phyloP scores from a whole-genome alignment of 2,329 filamentous ascomycete species.

The Parasarocladium wereldwijsianum region DNA sequence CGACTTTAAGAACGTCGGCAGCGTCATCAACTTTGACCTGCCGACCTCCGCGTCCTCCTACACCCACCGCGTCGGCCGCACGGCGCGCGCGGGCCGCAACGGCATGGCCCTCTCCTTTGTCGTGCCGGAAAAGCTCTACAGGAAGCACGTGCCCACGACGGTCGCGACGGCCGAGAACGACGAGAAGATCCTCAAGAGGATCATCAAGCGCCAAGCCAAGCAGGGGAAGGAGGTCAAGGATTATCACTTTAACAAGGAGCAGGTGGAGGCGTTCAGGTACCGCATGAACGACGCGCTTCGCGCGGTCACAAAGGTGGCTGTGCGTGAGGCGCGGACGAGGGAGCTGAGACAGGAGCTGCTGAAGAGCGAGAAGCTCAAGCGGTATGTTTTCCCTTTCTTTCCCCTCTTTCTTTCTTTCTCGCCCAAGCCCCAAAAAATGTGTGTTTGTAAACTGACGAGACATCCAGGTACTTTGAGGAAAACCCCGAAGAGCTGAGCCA shows the following conservation, averaged over 20 bases:
- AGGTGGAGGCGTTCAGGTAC: slow-evolving; percentile 88
- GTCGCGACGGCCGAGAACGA: slow-evolving; percentile 65
- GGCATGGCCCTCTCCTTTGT: slow-evolving; percentile 96
- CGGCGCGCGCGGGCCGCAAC: slow-evolving; percentile 76
- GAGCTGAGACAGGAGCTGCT: slow-evolving; percentile 82
- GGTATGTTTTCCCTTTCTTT: slow-evolving; percentile 20
- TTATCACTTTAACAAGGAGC: slow-evolving; percentile 88
- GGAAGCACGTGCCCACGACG: slow-evolving; percentile 79
- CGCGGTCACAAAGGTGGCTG: slow-evolving; percentile 75
- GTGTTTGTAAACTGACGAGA: slow-evolving; percentile 1
- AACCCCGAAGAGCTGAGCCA: slow-evolving; percentile 82
- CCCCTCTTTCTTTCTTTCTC: not conserved
- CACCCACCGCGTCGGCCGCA: slow-evolving; percentile 91
- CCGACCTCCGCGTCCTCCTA: slow-evolving; percentile 81
- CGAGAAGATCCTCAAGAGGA: slow-evolving; percentile 69
- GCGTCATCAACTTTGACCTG: slow-evolving; percentile 94
- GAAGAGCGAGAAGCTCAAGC: slow-evolving; percentile 85
- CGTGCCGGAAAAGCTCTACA: slow-evolving; percentile 64
- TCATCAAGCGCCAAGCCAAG: slow-evolving; percentile 64
- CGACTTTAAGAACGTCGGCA: slow-evolving; percentile 90
- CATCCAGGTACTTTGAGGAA: slow-evolving; percentile 69
- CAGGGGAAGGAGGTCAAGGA: slow-evolving; percentile 70
- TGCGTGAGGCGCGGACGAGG: slow-evolving; percentile 77
- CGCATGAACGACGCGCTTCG: slow-evolving; percentile 85
- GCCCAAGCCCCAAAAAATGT: not conserved